Conservation (phyloP, 2,329 filamentous ascomycete species). For the Fusarium temperatum region DNA sequence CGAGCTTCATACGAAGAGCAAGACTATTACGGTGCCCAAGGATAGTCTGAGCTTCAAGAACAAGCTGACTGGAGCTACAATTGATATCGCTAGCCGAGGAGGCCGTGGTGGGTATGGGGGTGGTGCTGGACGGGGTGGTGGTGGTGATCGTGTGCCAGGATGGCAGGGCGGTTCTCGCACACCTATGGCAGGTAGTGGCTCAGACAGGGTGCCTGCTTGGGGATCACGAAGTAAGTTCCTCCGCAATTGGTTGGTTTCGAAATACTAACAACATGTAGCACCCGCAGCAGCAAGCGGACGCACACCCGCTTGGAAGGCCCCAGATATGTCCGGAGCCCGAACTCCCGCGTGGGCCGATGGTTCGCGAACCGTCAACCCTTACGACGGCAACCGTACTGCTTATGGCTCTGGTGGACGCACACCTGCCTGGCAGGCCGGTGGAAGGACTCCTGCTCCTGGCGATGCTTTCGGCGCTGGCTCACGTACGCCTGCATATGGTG, state of each 20-base stretch:
- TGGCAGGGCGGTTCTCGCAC: slow-evolving; percentile 76
- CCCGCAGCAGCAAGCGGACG: slow-evolving; percentile 64
- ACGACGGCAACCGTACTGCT: slow-evolving; percentile 78
- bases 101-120: slow-evolving; percentile 56
- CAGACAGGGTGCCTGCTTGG: slow-evolving; percentile 81
- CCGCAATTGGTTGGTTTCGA: not conserved
- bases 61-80: slow-evolving; percentile 78
- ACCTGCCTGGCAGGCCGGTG: slow-evolving; percentile 81
- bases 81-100: slow-evolving; percentile 71
- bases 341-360: slow-evolving; percentile 78
- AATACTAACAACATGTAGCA: slow-evolving; percentile 51
- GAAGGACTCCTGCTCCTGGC: slow-evolving; percentile 71
- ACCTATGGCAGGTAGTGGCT: slow-evolving; percentile 67
- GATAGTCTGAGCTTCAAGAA: slow-evolving; percentile 87
- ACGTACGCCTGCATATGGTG: slow-evolving; percentile 72
- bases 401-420: slow-evolving; percentile 80
- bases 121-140: slow-evolving; percentile 56
- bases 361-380: slow-evolving; percentile 73
- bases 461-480: slow-evolving; percentile 73
- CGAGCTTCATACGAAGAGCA: slow-evolving; percentile 93
- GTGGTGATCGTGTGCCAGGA: slow-evolving; percentile 57
- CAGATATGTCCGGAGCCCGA: slow-evolving; percentile 64
- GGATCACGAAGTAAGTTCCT: slow-evolving; percentile 70
- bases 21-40: slow-evolving; percentile 86
- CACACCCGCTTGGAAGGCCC: slow-evolving; percentile 70